phyloP scores from a whole-genome alignment of 2,329 filamentous ascomycete genomes.

The Achaetomium macrosporum region DNA sequence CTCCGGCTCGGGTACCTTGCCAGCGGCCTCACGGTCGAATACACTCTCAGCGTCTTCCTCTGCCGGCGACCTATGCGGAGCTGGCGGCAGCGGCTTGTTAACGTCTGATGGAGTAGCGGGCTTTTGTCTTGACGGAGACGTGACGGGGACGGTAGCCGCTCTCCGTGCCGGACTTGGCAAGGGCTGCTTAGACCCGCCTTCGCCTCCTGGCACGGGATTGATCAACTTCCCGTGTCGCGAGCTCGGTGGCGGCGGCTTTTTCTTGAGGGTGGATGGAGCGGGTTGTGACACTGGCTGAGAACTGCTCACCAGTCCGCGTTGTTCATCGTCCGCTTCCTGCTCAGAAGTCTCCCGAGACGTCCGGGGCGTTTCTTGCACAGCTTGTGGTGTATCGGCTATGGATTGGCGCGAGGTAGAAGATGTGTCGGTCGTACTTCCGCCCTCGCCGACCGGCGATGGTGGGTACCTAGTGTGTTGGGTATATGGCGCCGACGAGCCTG shows the following conservation, averaged over 20 bases:
- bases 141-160: constrained; percentile 17
- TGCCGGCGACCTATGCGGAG: constrained; percentile 41
- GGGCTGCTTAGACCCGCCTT: constrained; percentile 18
- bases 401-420: constrained; percentile 56
- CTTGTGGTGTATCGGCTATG: constrained; percentile 41
- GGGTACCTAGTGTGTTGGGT: constrained; percentile 25
- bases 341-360: constrained; percentile 54
- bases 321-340: constrained; percentile 44
- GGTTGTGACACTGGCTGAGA: constrained; percentile 15
- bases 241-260: constrained; percentile 65
- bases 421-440: constrained; percentile 51
- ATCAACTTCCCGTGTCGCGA: constrained; percentile 75
- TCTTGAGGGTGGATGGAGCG: constrained; percentile 34
- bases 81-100: constrained; percentile 58
- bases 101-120: constrained; percentile 42
- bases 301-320: constrained; percentile 29
- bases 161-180: constrained; percentile 13
- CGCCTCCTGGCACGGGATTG: constrained; percentile 38
- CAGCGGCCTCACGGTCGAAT: constrained; percentile 49
- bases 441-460: constrained; percentile 29
- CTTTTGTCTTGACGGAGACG: constrained; percentile 27
- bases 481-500: neutral
- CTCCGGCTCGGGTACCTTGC: constrained; percentile 43
- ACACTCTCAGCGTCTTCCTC: constrained; percentile 46
- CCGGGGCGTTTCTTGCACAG: constrained; percentile 45